phyloP scores from a whole-genome alignment of 805 yeast genomes.

The Starmerella bombi region DNA sequence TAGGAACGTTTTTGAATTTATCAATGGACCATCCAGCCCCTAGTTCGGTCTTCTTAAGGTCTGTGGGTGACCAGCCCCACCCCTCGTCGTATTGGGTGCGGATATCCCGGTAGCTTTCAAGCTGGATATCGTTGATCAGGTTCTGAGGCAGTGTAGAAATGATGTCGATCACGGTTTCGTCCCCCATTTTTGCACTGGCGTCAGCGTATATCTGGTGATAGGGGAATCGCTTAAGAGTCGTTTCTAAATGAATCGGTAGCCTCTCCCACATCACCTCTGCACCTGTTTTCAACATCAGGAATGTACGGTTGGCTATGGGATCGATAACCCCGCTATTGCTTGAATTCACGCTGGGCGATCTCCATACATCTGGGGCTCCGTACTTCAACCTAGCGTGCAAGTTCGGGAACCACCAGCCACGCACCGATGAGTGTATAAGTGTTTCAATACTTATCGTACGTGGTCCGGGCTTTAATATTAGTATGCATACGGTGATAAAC shows the following conservation, averaged over 20 bases:
- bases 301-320: slow-evolving; percentile 17
- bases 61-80: slow-evolving; percentile 15
- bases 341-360: neutral
- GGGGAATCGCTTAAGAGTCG: slow-evolving; percentile 28
- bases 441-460: neutral
- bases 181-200: slow-evolving; percentile 25
- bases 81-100: slow-evolving; percentile 16
- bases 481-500: too few species aligned
- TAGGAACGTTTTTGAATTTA: slow-evolving; percentile 29
- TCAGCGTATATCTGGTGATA: slow-evolving; percentile 30
- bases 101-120: slow-evolving; percentile 15
- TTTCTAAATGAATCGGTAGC: slow-evolving; percentile 29
- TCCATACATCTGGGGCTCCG: slow-evolving; percentile 11
- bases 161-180: slow-evolving; percentile 27
- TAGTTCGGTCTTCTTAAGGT: slow-evolving; percentile 11
- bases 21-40: slow-evolving; percentile 27
- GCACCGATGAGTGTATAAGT: slow-evolving; percentile 1
- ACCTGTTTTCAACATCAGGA: slow-evolving; percentile 31
- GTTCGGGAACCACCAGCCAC: slow-evolving; percentile 8
- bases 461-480: too few species aligned
- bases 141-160: slow-evolving; percentile 22
- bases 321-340: slow-evolving; percentile 8
- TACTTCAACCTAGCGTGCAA: neutral
- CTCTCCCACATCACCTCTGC: slow-evolving; percentile 29
- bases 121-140: slow-evolving; percentile 20